phyloP scores from a whole-genome alignment of 768 basidiomycete genomes.

The Tephrocybe rancida region DNA sequence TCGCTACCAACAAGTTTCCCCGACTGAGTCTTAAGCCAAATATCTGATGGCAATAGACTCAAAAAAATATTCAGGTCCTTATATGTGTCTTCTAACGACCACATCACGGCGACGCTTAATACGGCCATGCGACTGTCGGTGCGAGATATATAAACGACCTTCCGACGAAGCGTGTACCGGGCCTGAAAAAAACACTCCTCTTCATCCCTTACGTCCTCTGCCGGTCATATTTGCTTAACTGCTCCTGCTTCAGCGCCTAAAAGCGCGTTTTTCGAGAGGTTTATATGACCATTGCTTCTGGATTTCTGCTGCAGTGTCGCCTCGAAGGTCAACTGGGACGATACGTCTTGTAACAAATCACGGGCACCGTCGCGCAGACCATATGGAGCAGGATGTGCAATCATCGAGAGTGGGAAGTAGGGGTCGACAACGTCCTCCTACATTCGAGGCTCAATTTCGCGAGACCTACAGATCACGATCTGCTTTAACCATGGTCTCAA shows the following conservation, averaged over 20 bases:
- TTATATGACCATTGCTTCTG: constrained; percentile 90
- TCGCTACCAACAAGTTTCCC: constrained; percentile 20
- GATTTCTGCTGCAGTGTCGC: constrained; percentile 95
- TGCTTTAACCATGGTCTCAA: constrained; percentile 62
- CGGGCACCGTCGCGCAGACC: constrained; percentile 92
- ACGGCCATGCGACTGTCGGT: constrained; percentile 78
- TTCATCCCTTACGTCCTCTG: constrained; percentile 91
- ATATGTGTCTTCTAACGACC: constrained; percentile 23
- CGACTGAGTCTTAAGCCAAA: constrained; percentile 8
- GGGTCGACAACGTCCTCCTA: constrained; percentile 66
- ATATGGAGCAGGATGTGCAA: constrained; percentile 93
- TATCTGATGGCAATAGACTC: constrained; percentile 3
- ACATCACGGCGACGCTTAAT: constrained; percentile 54
- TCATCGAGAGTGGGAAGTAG: constrained; percentile 92
- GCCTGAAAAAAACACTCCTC: constrained; percentile 62
- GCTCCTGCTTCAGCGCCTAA: constrained; percentile 77
- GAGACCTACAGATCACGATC: constrained; percentile 54
- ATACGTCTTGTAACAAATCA: constrained; percentile 91
- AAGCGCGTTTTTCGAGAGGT: constrained; percentile 89
- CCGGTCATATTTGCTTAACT: constrained; percentile 72
- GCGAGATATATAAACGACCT: constrained; percentile 83
- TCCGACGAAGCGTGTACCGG: constrained; percentile 86
- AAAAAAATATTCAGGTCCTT: constrained; percentile 11
- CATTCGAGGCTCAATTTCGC: constrained; percentile 61
- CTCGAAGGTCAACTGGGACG: constrained; percentile 91